phyloP scores from a whole-genome alignment of 176 grass and related monocot genomes.

The Triticum dicoccoides region DNA sequence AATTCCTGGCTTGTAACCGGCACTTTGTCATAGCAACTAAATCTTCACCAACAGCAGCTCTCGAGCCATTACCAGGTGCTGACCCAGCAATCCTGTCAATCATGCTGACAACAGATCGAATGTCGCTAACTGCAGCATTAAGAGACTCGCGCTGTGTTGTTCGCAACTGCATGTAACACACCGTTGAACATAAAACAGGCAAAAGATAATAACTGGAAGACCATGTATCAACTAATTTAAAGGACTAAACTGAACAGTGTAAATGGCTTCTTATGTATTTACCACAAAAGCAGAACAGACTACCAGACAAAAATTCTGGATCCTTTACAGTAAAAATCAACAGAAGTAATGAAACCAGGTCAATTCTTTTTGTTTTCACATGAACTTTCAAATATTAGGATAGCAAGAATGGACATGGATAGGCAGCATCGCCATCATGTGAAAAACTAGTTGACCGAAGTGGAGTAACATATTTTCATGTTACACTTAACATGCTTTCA shows the following conservation, averaged over 20 bases:
- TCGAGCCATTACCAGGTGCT: slow-evolving; percentile 92
- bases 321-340: background rate
- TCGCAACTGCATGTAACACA: slow-evolving; percentile 54
- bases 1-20: slow-evolving; percentile 91
- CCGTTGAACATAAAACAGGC: slow-evolving; percentile 19
- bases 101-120: slow-evolving; percentile 86
- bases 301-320: background rate
- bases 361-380: background rate
- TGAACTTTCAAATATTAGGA: background rate
- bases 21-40: slow-evolving; percentile 99
- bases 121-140: slow-evolving; percentile 71
- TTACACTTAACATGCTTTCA: background rate
- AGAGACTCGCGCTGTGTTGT: slow-evolving; percentile 38
- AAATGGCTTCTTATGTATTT: background rate
- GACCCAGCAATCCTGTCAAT: slow-evolving; percentile 92
- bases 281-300: background rate
- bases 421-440: background rate
- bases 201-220: background rate
- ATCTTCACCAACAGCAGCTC: slow-evolving; percentile 93
- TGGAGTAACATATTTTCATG: background rate
- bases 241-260: background rate
- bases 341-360: slow-evolving; percentile 13
- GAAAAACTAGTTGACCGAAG: background rate
- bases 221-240: background rate
- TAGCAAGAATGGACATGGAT: background rate